Evolutionary conservation across 2,329 filamentous ascomycete species (phyloP).

Genomic region (Hymenoscyphus occultus): DNA sequence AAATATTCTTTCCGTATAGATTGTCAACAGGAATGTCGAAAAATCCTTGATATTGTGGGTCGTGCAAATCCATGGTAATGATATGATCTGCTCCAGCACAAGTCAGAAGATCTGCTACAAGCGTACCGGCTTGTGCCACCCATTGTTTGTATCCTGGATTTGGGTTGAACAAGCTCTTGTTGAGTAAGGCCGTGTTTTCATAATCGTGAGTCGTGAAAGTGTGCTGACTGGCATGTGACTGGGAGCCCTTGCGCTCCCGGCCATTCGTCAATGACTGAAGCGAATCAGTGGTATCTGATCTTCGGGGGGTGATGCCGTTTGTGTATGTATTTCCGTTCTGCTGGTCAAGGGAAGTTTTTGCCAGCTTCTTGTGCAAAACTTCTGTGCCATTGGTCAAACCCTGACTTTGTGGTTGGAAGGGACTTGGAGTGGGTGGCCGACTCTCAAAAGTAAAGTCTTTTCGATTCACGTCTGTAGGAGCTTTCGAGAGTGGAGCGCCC

Average conservation of each 20-base stretch:
- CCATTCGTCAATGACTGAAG: constrained; percentile 34
- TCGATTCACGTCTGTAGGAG: constrained; percentile 48
- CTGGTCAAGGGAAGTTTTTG: constrained; percentile 62
- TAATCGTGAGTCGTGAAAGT: constrained; percentile 62
- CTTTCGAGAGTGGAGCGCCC: constrained; percentile 80
- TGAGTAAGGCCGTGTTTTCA: constrained; percentile 53
- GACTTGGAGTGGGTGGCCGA: constrained; percentile 79
- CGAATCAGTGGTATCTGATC: constrained; percentile 42
- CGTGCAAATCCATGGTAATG: constrained; percentile 96
- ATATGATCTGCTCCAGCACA: constrained; percentile 95
- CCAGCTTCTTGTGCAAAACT: constrained; percentile 68
- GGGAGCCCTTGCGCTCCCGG: constrained; percentile 27
- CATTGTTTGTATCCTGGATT: constrained; percentile 97
- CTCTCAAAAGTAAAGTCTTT: constrained; percentile 86
- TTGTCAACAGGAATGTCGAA: constrained; percentile 99
- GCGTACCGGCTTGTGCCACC: constrained; percentile 94
- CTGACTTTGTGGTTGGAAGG: constrained; percentile 64
- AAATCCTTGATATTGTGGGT: constrained; percentile 97
- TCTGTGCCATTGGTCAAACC: constrained; percentile 63
- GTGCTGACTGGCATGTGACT: constrained; percentile 22
- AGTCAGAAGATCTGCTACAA: constrained; percentile 90
- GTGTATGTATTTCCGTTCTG: constrained; percentile 43
- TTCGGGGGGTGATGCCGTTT: constrained; percentile 39
- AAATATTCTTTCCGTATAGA: constrained; percentile 77
- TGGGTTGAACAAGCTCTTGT: constrained; percentile 64